These are phyloP conservation scores for Omphalotus olearius DNA, from an alignment of 1,284 basidiomycete genomes.

Conservation along the genomic window DNA sequence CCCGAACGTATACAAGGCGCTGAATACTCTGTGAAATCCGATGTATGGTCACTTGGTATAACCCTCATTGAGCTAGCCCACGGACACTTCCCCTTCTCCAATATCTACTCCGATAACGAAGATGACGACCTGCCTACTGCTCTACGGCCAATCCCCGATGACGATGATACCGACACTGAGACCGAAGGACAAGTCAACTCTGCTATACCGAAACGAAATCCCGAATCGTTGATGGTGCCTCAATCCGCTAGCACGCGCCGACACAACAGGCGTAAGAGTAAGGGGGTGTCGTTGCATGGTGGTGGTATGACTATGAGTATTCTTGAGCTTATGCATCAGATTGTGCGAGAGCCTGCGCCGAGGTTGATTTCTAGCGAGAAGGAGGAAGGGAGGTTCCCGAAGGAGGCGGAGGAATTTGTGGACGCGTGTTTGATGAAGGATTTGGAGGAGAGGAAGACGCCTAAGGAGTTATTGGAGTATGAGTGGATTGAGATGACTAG, in stretches of 20 bases:
- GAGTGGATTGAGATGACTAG: slow-evolving; percentile 9
- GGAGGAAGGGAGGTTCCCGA: slow-evolving; percentile 1
- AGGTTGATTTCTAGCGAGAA: slow-evolving; percentile 34
- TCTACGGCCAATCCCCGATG: neutral
- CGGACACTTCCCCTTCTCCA: slow-evolving; percentile 87
- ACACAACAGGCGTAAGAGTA: slow-evolving; percentile 53
- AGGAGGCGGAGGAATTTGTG: slow-evolving; percentile 9
- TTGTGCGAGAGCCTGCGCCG: slow-evolving; percentile 85
- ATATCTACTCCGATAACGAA: slow-evolving; percentile 54
- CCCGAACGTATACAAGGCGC: slow-evolving; percentile 99
- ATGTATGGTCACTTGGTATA: slow-evolving; percentile 96
- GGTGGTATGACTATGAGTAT: slow-evolving; percentile 85
- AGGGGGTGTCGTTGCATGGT: slow-evolving; percentile 83
- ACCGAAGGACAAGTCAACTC: slow-evolving; percentile 27
- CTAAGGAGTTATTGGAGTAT: slow-evolving; percentile 8
- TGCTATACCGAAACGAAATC: slow-evolving; percentile 43
- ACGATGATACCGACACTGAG: too few species aligned
- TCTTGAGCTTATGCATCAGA: slow-evolving; percentile 85
- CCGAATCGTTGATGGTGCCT: slow-evolving; percentile 16
- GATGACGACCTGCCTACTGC: slow-evolving; percentile 38
- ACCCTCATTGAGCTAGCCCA: slow-evolving; percentile 92
- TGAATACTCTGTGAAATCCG: slow-evolving; percentile 95
- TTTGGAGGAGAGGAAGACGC: slow-evolving; percentile 7
- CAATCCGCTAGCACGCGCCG: slow-evolving; percentile 24
- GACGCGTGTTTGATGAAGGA: slow-evolving; percentile 11